Conservation (phyloP, 176 grass and related monocot species). For the Canna indica region DNA sequence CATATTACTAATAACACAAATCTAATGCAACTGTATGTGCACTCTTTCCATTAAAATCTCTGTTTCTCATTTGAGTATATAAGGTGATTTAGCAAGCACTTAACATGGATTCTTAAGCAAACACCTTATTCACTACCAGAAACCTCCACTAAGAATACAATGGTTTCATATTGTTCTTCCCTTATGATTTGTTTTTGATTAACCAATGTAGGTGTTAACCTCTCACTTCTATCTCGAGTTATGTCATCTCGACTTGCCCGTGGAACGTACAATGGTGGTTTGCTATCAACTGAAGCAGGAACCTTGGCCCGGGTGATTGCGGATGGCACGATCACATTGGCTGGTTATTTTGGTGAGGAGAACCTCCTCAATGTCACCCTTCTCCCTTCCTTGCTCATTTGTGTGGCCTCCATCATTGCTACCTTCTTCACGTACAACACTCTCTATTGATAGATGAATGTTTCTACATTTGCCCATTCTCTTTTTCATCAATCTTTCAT, state of each 20-base stretch:
- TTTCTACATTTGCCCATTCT: background rate
- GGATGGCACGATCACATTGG: slow-evolving; percentile 80
- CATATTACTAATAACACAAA: background rate
- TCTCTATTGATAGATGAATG: slow-evolving; percentile 34
- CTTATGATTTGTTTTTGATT: background rate
- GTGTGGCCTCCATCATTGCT: slow-evolving; percentile 49
- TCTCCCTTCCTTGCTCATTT: slow-evolving; percentile 71
- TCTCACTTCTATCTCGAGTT: slow-evolving; percentile 75
- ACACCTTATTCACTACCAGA: no score
- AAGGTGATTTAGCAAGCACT: no score
- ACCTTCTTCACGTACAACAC: slow-evolving; percentile 74
- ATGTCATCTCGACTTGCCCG: slow-evolving; percentile 82
- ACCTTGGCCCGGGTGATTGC: slow-evolving; percentile 76
- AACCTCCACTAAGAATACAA: no score
- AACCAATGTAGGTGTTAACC: slow-evolving; percentile 58
- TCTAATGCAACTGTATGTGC: background rate
- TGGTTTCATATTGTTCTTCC: background rate
- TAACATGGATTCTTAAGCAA: no score
- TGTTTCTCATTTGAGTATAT: no score
- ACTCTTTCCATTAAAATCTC: background rate
- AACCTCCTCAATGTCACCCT: slow-evolving; percentile 74
- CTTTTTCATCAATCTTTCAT: background rate
- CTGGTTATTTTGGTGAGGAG: slow-evolving; percentile 54
- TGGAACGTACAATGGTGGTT: slow-evolving; percentile 84
- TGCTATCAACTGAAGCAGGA: slow-evolving; percentile 81